These are phyloP conservation scores for Tuber microsphaerosporum DNA, from an alignment of 495 filamentous ascomycete species.

Conservation along the genomic window DNA sequence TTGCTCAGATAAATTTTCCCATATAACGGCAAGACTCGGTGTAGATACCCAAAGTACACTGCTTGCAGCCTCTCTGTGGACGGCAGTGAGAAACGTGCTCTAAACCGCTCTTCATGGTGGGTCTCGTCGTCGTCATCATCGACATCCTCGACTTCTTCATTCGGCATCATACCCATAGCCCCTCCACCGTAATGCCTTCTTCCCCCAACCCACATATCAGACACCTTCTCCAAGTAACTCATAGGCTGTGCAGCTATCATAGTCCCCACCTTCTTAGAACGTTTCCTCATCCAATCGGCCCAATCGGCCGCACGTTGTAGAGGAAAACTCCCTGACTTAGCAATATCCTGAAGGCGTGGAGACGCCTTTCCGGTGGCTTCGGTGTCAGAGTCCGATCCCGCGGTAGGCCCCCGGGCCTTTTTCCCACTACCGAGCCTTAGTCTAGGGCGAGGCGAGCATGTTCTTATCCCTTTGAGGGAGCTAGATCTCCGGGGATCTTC, in stretches of 20 bases:
- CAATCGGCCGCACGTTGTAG: slow-evolving; percentile 78
- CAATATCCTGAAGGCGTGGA: slow-evolving; percentile 45
- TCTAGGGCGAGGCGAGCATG: not conserved
- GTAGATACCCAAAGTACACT: slow-evolving; percentile 79
- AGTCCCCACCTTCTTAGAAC: slow-evolving; percentile 69
- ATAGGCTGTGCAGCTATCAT: slow-evolving; percentile 87
- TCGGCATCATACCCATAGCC: slow-evolving; percentile 57
- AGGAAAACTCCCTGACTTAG: slow-evolving; percentile 69
- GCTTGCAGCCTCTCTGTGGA: slow-evolving; percentile 78
- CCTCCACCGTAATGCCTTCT: slow-evolving; percentile 75
- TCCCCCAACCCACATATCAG: slow-evolving; percentile 92
- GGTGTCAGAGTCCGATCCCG: slow-evolving; percentile 23
- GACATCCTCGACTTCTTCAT: slow-evolving; percentile 51
- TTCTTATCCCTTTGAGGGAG: slow-evolving; percentile 1
- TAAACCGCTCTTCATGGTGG: slow-evolving; percentile 63
- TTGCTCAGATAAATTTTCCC: slow-evolving; percentile 95
- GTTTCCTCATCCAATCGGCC: slow-evolving; percentile 71
- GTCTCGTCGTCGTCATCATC: slow-evolving; percentile 61
- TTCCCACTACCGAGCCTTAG: slow-evolving; percentile 1
- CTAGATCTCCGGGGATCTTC: slow-evolving; percentile 15
- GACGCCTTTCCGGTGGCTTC: slow-evolving; percentile 25
- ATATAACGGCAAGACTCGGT: slow-evolving; percentile 84
- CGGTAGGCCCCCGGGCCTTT: slow-evolving; percentile 11
- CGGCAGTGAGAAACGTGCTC: slow-evolving; percentile 81
- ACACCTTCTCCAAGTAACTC: slow-evolving; percentile 95